Percentiles rank a stretch among this genome's conserved stretches.
phyloP scores from a whole-genome alignment of 2,329 filamentous ascomycete species.

The Penicillium sp. region DNA sequence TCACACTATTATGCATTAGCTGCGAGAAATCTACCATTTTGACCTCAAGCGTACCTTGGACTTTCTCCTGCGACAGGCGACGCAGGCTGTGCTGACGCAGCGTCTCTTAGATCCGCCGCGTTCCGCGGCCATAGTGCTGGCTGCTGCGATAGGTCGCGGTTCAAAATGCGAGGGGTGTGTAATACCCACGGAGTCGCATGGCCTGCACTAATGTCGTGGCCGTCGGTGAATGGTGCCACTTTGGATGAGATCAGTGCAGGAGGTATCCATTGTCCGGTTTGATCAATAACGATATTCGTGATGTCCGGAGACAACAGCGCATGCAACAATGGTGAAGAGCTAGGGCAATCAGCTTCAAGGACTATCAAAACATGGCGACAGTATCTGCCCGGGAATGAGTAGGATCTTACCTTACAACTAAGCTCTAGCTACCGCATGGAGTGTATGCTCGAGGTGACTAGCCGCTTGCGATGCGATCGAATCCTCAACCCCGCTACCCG shows the following conservation, averaged over 20 bases:
- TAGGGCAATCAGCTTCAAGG: background rate
- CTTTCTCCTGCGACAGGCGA: conserved; percentile 72
- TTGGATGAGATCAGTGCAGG: conserved; percentile 3
- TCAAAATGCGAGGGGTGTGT: conserved; percentile 3
- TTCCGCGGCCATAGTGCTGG: conserved; percentile 29
- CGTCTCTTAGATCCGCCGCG: conserved; percentile 54
- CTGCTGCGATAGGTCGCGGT: conserved; percentile 10
- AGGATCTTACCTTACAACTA: conserved; percentile 1
- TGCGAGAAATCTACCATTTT: background rate
- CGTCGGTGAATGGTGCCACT: conserved; percentile 21
- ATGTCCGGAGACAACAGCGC: background rate
- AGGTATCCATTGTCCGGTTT: conserved; percentile 11
- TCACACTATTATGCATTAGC: conserved; percentile 57
- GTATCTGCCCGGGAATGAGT: background rate
- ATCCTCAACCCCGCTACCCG: conserved; percentile 16
- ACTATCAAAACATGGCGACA: background rate
- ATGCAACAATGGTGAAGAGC: conserved; percentile 1
- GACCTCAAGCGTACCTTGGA: conserved; percentile 51
- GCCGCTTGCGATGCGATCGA: conserved; percentile 3
- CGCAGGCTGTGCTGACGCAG: conserved; percentile 78
- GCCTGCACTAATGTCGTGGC: conserved; percentile 25
- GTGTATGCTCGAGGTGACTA: background rate
- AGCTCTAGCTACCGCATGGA: background rate
- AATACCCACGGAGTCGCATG: conserved; percentile 19
- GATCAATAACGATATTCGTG: too few species aligned